Base-by-base conservation (phyloP, 345 rosid genomes). In the Bretschneidera sinensis region DNA sequence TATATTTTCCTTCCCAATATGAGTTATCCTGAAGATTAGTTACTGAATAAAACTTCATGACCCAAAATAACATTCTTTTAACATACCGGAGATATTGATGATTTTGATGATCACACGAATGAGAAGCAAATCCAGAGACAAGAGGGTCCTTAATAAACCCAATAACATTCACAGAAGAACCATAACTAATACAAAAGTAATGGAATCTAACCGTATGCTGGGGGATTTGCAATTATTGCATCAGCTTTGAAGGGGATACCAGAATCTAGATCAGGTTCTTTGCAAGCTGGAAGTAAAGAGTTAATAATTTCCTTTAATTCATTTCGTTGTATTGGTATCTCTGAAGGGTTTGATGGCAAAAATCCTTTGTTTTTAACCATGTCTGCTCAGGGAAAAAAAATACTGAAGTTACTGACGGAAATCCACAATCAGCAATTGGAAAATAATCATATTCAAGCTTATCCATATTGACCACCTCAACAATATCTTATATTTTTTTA, bases 291-390 rank as follows among this genome's bases (percentile, higher is more conserved):
- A 78, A 86, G 85, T 61, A 88, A 81, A 49, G 99, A 95, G 58
- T 80, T 28, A 48, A 95, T 88, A 24, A 95, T 84, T 18, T 88
- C 96, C 69, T 86, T 95, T 21, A 91, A 74, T 74, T 94, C 97
- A 74, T 76, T 88, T 61, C 99, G 80, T 70, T 91, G 99, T 61
- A 81, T 47, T 11, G 97, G 86, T 69, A 95, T 91, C 76, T 91
- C 97, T 0, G 98, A 95, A 63, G 99, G 99, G 43, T 92, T 92
- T 23, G 99, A 86, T 31, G 99, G 99, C 80, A 95, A 73, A 78
- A 95, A 95, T 16, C 97, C 99, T 71, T 95, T 91, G 74, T 91
- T 95, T 78, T 95, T 95, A 39, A 95, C 99, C 99, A 95, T 95
- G 76, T 95, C 99, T 91, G 96, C 64, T 56, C 66, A 64, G 63